Conservation (phyloP, 169 alveolate genomes). For the Eimeria acervulina region DNA sequence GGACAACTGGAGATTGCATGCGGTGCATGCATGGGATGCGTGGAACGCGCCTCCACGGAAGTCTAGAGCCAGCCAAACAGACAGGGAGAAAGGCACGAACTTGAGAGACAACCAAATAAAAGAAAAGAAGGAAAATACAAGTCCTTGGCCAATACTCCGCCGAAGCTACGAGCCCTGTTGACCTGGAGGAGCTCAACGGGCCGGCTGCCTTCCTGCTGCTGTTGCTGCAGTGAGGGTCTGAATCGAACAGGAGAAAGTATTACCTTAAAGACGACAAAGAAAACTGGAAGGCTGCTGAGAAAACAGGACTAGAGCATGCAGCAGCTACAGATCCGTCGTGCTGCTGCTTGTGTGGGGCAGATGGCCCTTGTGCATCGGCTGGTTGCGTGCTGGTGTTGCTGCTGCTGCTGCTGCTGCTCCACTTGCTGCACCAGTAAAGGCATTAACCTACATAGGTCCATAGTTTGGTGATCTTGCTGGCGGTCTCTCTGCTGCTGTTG, state of each 20-base stretch:
- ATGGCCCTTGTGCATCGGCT: neutral
- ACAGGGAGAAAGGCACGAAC: neutral
- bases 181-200: slow-evolving; percentile 8
- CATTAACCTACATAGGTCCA: neutral
- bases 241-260: neutral
- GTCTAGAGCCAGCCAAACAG: neutral
- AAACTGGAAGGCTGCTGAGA: neutral
- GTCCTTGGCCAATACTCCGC: no score
- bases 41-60: neutral
- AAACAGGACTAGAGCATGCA: neutral
- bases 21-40: neutral
- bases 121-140: neutral
- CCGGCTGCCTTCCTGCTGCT: neutral
- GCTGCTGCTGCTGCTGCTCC: slow-evolving; percentile 15
- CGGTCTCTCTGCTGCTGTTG: neutral
- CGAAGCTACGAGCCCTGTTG: neutral
- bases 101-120: neutral
- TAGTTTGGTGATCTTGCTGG: neutral
- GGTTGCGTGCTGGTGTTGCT: neutral
- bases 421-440: neutral
- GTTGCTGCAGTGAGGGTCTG: neutral
- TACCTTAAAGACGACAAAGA: slow-evolving; percentile 15
- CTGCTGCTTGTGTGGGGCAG: slow-evolving; percentile 68
- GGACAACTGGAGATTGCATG: neutral
- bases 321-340: neutral